A percentile compares a stretch with the other conserved stretches of the same genome.
These are phyloP conservation scores for Adansonia rubrostipa DNA, from an alignment of 441 rosid species.

Conservation along the genomic window DNA sequence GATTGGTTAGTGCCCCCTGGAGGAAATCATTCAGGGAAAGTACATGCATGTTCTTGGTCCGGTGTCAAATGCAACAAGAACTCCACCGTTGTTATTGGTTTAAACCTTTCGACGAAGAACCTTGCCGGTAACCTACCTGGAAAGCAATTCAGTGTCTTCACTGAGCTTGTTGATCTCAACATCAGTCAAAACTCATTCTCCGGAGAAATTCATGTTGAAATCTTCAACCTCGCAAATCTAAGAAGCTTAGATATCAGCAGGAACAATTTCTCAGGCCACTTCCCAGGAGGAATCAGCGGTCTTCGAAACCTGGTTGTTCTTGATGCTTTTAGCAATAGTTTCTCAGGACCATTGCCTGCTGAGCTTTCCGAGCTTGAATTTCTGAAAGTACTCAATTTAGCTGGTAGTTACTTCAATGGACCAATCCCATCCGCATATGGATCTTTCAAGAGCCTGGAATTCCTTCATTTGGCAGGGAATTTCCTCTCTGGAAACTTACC, in stretches of 20 bases:
- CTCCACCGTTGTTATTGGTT: constrained; percentile 52
- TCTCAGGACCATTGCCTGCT: constrained; percentile 74
- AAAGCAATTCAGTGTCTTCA: constrained; percentile 50
- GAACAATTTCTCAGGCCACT: constrained; percentile 79
- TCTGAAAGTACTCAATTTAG: constrained; percentile 75
- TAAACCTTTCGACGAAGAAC: constrained; percentile 68
- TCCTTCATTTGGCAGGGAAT: constrained; percentile 89
- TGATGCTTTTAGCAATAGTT: constrained; percentile 91
- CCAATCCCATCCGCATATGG: constrained; percentile 80
- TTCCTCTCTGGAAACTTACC: constrained; percentile 65
- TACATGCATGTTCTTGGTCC: constrained; percentile 85
- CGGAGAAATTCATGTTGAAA: constrained; percentile 61
- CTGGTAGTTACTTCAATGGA: constrained; percentile 91
- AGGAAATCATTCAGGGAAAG: constrained; percentile 34
- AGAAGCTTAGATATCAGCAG: constrained; percentile 76
- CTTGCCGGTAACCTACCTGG: constrained; percentile 71
- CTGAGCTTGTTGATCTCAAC: constrained; percentile 73
- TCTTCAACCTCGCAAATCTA: constrained; percentile 59
- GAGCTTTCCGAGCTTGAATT: constrained; percentile 54
- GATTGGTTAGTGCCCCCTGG: constrained; percentile 68
- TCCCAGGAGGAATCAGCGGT: constrained; percentile 57
- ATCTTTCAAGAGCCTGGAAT: constrained; percentile 67
- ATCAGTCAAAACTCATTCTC: constrained; percentile 79
- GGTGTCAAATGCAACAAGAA: constrained; percentile 71
- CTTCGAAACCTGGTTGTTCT: constrained; percentile 56